These are phyloP conservation scores for Neurospora sp. DNA, from an alignment of 495 filamentous ascomycete genomes.

Conservation along the genomic window DNA sequence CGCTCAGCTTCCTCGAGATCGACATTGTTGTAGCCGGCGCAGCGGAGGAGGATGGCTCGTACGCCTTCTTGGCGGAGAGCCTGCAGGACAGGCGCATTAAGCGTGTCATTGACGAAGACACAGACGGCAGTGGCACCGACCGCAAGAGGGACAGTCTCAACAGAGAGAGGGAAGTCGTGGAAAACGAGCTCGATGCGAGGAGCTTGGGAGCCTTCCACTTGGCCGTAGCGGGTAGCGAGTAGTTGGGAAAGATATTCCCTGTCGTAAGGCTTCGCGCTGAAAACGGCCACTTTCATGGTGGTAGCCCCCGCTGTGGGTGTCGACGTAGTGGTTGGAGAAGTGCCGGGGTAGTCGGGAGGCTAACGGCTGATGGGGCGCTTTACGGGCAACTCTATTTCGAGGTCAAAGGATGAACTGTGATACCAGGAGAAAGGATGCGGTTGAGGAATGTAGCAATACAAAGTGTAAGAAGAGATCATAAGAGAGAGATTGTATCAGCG, in stretches of 20 bases:
- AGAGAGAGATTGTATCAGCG: neutral
- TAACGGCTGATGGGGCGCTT: neutral
- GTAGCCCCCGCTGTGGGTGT: neutral
- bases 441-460: neutral
- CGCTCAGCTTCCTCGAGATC: slow-evolving; percentile 45
- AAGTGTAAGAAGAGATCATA: neutral
- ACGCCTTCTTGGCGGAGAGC: slow-evolving; percentile 39
- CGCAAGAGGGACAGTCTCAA: slow-evolving; percentile 48
- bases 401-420: neutral
- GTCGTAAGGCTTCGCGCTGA: slow-evolving; percentile 55
- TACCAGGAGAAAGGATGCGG: neutral
- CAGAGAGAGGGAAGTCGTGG: slow-evolving; percentile 47
- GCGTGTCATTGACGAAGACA: slow-evolving; percentile 61
- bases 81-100: slow-evolving; percentile 40
- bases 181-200: slow-evolving; percentile 32
- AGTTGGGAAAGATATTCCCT: slow-evolving; percentile 36
- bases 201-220: neutral
- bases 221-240: slow-evolving; percentile 2
- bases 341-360: neutral
- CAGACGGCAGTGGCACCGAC: slow-evolving; percentile 48
- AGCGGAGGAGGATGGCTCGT: slow-evolving; percentile 52
- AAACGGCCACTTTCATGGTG: slow-evolving; percentile 49
- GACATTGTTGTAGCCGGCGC: slow-evolving; percentile 64
- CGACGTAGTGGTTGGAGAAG: neutral
- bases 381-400: neutral